Base-by-base conservation (phyloP, 2,329 filamentous ascomycete genomes). In the Cryphonectria naterciae region DNA sequence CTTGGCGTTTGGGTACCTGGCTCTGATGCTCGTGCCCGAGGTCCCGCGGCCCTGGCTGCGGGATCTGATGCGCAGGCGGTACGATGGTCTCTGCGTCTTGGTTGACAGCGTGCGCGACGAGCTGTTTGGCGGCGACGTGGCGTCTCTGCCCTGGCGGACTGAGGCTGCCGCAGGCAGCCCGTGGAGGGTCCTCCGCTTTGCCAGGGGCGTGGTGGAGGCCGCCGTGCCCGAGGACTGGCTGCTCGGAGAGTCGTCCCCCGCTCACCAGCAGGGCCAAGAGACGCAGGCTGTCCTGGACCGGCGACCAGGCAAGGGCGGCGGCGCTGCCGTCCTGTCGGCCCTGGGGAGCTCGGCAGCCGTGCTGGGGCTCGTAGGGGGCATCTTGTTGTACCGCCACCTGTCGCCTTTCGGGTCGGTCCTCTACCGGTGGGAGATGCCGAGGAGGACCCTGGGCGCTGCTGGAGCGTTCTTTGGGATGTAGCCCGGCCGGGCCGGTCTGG, bases 1-100 rank as follows among this genome's bases (percentile, higher is more conserved):
- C 78, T 80, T 98, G 63, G 91, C 89, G 0, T 88, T 93, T 76
- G 96, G 91, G 15, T 97, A 97, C 78, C 83, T 98, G 49, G 86
- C 89, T 1, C 82, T 98, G 65, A 92, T 96, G 83, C 83, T 92
- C 28, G 71, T 78, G 64, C 79, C 79, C 10, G 77, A 78, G 22
- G 75, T 81, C 68, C 80, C 80, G 58, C 74, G 79, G 56, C 77
- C 77, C 58, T 81, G 79, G 76, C 70, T 81, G 74, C 69, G 75
- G 52, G 77, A 80, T 63, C 58, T 76, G 35, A 64, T 78, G 63
- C 67, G 73, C 71, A 41, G 65, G 35, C 63, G 70, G 65, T 78
- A 78, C 61, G 52, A 39, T 2, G 65, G 65, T 52, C 62, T 79
- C 61, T 72, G 73, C 7, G 68, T 71, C 43, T 77, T 78, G 62